These are phyloP conservation scores for Stereum hirsutum DNA, from an alignment of 1,284 basidiomycete genomes.

Conservation along the genomic window DNA sequence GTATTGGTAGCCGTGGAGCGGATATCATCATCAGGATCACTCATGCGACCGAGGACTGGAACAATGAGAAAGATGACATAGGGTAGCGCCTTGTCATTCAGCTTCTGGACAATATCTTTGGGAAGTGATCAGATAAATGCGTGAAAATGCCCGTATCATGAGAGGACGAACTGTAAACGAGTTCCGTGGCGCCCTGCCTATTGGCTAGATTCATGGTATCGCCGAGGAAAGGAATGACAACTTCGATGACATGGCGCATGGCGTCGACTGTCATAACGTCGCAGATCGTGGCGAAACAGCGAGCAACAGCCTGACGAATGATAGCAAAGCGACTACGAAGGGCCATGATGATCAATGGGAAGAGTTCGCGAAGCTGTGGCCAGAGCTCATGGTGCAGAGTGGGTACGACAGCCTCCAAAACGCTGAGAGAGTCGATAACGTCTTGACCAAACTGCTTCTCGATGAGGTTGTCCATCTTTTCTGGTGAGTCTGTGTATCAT, in stretches of 20 bases:
- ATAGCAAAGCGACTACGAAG: conserved; percentile 84
- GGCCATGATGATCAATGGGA: conserved; percentile 71
- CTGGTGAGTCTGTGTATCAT: conserved; percentile 33
- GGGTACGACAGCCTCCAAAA: conserved; percentile 77
- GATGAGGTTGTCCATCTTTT: conserved; percentile 52
- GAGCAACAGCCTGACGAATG: conserved; percentile 81
- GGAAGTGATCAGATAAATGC: conserved; percentile 8
- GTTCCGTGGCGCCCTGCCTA: conserved; percentile 86
- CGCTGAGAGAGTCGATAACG: conserved; percentile 88
- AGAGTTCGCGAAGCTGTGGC: conserved; percentile 59
- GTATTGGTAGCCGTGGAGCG: conserved; percentile 92
- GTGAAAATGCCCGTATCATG: too few relatives aligned
- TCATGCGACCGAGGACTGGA: conserved; percentile 96
- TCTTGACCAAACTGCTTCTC: conserved; percentile 79
- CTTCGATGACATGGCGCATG: conserved; percentile 85
- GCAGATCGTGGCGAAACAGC: conserved; percentile 84
- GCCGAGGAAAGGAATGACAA: conserved; percentile 78
- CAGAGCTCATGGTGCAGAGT: conserved; percentile 69
- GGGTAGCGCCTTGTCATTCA: conserved; percentile 92
- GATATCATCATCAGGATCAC: conserved; percentile 87
- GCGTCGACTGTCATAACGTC: conserved; percentile 78
- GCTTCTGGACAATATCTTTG: conserved; percentile 81
- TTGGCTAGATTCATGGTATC: conserved; percentile 75
- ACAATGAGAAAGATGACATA: conserved; percentile 98
- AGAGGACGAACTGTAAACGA: conserved; percentile 64